Percentiles rank a stretch among this genome's conserved stretches.
Conservation (phyloP, 1,284 basidiomycete species). For the Mycena citricolor region DNA sequence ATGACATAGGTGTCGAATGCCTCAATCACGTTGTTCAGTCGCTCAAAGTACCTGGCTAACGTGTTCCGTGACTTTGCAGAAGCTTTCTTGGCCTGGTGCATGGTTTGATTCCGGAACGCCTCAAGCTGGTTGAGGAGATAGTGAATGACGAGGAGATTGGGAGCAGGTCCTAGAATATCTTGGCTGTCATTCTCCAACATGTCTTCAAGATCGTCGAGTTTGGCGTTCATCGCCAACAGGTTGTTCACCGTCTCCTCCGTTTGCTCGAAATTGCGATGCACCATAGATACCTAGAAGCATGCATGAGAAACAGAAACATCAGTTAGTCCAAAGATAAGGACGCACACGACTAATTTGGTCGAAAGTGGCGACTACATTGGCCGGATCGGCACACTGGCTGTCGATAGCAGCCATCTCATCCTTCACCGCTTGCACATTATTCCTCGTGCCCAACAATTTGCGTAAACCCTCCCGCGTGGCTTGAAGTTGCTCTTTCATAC, state of each 20-base stretch:
- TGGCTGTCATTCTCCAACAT: constrained; percentile 76
- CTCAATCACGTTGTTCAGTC: constrained; percentile 79
- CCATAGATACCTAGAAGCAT: constrained; percentile 79
- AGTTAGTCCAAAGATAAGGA: constrained; percentile 23
- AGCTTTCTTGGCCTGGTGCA: constrained; percentile 89
- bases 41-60: constrained; percentile 81
- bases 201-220: constrained; percentile 77
- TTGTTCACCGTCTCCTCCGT: constrained; percentile 96
- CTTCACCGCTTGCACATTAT: constrained; percentile 83
- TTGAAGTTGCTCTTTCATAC: constrained; percentile 93
- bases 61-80: constrained; percentile 68
- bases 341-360: constrained; percentile 90
- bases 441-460: constrained; percentile 81
- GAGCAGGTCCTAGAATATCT: constrained; percentile 79
- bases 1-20: constrained; percentile 89
- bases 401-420: constrained; percentile 93
- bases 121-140: constrained; percentile 90
- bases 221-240: constrained; percentile 84
- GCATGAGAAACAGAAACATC: no score
- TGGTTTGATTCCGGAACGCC: constrained; percentile 88
- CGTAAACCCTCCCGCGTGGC: constrained; percentile 87
- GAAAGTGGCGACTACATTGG: constrained; percentile 75
- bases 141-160: constrained; percentile 89
- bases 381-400: constrained; percentile 72
- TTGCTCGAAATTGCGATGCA: constrained; percentile 93